These are phyloP conservation scores for Henckelia pumila DNA, from an alignment of 257 asterid genomes.

Conservation along the genomic window DNA sequence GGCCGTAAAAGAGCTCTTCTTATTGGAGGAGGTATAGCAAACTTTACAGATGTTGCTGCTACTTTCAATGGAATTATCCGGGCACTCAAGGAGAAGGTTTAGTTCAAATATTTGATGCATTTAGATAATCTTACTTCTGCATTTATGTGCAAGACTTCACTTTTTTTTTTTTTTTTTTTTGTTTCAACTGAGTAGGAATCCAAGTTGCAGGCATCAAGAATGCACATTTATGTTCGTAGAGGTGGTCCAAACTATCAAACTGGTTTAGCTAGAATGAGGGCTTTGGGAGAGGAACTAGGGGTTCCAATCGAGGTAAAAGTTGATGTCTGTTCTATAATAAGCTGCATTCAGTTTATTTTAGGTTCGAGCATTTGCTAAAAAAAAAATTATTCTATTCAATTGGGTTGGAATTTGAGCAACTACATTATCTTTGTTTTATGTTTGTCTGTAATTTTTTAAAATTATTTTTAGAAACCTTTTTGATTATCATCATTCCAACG, in stretches of 20 bases:
- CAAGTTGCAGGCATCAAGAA: constrained; percentile 74
- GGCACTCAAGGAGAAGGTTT: constrained; percentile 86
- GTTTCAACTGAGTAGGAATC: constrained; percentile 47
- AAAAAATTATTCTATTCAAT: background rate
- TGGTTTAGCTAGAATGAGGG: constrained; percentile 80
- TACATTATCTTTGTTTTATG: too few relatives aligned
- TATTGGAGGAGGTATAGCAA: constrained; percentile 91
- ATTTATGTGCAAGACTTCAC: background rate
- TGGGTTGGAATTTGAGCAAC: constrained; percentile 5
- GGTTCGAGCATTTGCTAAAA: constrained; percentile 8
- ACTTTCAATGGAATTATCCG: constrained; percentile 85
- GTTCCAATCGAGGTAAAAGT: constrained; percentile 74
- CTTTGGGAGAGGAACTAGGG: constrained; percentile 77
- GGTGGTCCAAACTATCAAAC: constrained; percentile 93
- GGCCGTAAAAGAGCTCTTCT: constrained; percentile 90
- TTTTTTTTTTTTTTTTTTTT: constrained; percentile 3
- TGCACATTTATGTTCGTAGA: constrained; percentile 78
- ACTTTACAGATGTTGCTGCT: constrained; percentile 91
- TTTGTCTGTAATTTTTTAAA: background rate
- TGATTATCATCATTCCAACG: background rate
- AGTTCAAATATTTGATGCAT: constrained; percentile 19
- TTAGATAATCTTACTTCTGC: background rate
- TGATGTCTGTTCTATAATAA: constrained; percentile 1
- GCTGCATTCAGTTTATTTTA: constrained; percentile 2
- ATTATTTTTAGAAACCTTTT: background rate